Conservation (phyloP, 1,284 basidiomycete species). For the Coniferiporia weirii region DNA sequence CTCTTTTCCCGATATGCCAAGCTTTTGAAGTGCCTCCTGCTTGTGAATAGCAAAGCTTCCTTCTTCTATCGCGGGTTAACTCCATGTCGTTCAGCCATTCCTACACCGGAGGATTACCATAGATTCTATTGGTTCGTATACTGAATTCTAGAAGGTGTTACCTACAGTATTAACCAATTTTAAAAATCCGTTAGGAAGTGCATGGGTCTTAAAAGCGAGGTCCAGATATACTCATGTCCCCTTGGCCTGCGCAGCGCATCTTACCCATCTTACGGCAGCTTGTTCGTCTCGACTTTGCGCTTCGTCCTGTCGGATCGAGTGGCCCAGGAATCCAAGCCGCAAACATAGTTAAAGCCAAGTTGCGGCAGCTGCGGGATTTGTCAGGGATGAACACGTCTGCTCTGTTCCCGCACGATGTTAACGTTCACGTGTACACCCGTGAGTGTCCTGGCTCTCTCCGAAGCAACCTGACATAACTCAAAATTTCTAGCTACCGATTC, state of each 20-base stretch:
- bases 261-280: not conserved
- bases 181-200: constrained; percentile 3
- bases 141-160: too few species aligned
- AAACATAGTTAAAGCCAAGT: not conserved
- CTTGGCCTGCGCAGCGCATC: too few species aligned
- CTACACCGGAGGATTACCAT: not conserved
- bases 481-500: not conserved
- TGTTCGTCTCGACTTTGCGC: constrained; percentile 3
- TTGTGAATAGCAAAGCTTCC: too few species aligned
- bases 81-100: not conserved
- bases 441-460: not conserved
- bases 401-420: not conserved
- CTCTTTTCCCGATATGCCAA: too few species aligned
- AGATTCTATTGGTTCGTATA: constrained; percentile 2
- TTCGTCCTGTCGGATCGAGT: constrained; percentile 1
- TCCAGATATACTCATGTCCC: not conserved
- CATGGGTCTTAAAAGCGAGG: constrained; percentile 11
- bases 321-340: constrained; percentile 2
- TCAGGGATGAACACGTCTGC: not conserved
- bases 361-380: constrained; percentile 1
- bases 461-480: not conserved
- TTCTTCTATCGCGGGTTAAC: too few species aligned
- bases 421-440: not conserved
- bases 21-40: too few species aligned
- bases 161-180: too few species aligned